A percentile compares a stretch with the other conserved stretches of the same genome.
phyloP scores from a whole-genome alignment of 148 eudicot species.

The Rhododendron henanense region DNA sequence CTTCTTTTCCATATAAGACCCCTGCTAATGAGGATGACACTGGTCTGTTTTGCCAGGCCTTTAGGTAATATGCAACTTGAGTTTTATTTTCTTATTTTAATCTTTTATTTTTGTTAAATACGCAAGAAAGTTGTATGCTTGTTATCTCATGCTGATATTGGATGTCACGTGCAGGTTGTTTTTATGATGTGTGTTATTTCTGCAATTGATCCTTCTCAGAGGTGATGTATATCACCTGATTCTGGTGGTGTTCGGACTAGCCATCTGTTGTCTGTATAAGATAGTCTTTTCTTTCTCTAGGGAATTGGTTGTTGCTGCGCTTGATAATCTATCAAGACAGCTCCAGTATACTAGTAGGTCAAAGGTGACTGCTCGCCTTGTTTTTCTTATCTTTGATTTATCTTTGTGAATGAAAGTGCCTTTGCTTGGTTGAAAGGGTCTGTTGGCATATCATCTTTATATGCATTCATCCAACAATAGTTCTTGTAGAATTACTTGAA shows the following conservation, averaged over 20 bases:
- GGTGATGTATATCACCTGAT: conserved; percentile 39
- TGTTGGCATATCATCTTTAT: not conserved
- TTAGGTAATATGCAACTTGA: too few relatives aligned
- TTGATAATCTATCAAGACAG: conserved; percentile 69
- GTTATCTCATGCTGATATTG: not conserved
- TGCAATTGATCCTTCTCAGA: conserved; percentile 71
- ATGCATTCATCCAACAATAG: not conserved
- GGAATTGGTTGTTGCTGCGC: conserved; percentile 62
- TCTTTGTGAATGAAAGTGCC: conserved; percentile 3
- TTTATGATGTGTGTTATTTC: conserved; percentile 76
- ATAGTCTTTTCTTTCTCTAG: conserved; percentile 29
- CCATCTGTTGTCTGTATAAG: not conserved
- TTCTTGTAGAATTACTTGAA: not conserved
- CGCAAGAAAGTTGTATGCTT: not conserved
- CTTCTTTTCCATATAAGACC: too few relatives aligned
- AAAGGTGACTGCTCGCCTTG: conserved; percentile 49
- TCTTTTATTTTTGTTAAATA: not conserved
- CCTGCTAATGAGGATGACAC: too few relatives aligned
- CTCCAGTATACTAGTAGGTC: conserved; percentile 58
- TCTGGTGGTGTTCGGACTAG: not conserved
- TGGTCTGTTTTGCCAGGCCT: too few relatives aligned
- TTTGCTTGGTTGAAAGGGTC: not conserved
- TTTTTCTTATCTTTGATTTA: not conserved
- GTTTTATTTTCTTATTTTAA: not conserved
- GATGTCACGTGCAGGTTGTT: conserved; percentile 63